phyloP scores from a whole-genome alignment of 2,329 filamentous ascomycete genomes.

The Xylaria polymorpha region DNA sequence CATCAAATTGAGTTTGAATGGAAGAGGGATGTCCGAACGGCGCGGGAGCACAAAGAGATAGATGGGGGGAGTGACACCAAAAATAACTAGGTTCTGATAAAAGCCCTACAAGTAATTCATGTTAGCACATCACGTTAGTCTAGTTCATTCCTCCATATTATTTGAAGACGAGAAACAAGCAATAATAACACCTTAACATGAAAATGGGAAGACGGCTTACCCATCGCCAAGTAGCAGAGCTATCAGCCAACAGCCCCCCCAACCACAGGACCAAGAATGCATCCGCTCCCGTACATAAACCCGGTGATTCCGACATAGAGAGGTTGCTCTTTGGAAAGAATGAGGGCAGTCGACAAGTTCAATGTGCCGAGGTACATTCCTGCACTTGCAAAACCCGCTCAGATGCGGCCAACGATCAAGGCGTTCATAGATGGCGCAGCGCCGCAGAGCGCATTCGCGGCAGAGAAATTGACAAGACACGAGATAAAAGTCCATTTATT shows the following conservation, averaged over 20 bases:
- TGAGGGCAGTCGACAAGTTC: neutral
- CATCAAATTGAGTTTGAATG: constrained; percentile 46
- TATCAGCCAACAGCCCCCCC: constrained; percentile 51
- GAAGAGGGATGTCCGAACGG: constrained; percentile 47
- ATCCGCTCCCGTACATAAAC: constrained; percentile 52
- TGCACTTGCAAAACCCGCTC: constrained; percentile 16
- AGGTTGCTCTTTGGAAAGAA: constrained; percentile 35
- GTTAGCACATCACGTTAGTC: no score
- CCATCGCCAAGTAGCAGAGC: constrained; percentile 1
- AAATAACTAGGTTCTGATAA: constrained; percentile 51
- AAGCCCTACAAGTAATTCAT: constrained; percentile 8
- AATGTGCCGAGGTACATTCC: constrained; percentile 45
- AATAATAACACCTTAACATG: no score
- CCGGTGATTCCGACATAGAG: constrained; percentile 46
- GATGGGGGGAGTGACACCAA: constrained; percentile 51
- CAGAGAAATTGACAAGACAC: constrained; percentile 39
- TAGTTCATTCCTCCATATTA: no score
- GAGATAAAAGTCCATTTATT: no score
- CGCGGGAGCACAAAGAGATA: constrained; percentile 48
- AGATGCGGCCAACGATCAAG: constrained; percentile 33
- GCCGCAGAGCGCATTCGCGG: constrained; percentile 53
- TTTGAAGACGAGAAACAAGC: no score
- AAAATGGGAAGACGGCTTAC: no score
- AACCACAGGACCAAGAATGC: constrained; percentile 57
- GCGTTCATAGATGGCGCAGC: constrained; percentile 44